Evolutionary conservation across 495 filamentous ascomycete genomes (phyloP).

Genomic region (Lophiostoma macrostomum): DNA sequence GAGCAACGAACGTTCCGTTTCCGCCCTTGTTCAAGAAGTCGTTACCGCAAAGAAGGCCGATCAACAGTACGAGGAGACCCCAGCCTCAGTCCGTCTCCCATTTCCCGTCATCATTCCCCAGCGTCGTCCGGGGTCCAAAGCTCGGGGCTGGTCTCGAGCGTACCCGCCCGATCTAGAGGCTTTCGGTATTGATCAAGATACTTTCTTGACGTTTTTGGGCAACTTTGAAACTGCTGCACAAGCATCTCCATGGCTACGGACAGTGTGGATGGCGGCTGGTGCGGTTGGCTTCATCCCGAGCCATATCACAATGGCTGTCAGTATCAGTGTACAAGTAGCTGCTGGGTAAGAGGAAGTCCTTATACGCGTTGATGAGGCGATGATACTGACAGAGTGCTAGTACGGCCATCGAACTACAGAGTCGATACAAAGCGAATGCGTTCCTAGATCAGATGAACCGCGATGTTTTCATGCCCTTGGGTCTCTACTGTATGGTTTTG

Average conservation of each 20-base stretch:
- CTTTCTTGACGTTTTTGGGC: conserved; percentile 1
- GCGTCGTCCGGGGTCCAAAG: conserved; percentile 1
- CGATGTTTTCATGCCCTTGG: conserved; percentile 7
- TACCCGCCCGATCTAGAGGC: conserved; percentile 1
- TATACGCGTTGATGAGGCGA: too few relatives aligned
- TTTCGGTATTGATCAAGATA: not conserved
- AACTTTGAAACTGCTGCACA: not conserved
- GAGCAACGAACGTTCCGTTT: too few relatives aligned
- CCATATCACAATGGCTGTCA: not conserved
- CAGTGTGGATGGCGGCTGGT: not conserved
- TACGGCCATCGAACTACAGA: not conserved
- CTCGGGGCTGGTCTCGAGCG: not conserved
- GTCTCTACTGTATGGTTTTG: conserved; percentile 5
- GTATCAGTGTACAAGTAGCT: not conserved
- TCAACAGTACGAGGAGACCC: too few relatives aligned
- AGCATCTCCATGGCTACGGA: conserved; percentile 1
- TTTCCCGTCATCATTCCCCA: conserved; percentile 12
- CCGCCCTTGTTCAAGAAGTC: too few relatives aligned
- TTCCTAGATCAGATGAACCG: conserved; percentile 6
- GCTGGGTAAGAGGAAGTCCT: not conserved
- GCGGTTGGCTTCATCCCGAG: not conserved
- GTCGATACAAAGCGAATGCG: conserved; percentile 4
- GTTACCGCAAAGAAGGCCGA: too few relatives aligned
- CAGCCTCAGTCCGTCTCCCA: too few relatives aligned
- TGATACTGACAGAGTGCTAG: not conserved